phyloP scores from a whole-genome alignment of 1,139 yeast species.

The Geotrichum citri-aurantii region DNA sequence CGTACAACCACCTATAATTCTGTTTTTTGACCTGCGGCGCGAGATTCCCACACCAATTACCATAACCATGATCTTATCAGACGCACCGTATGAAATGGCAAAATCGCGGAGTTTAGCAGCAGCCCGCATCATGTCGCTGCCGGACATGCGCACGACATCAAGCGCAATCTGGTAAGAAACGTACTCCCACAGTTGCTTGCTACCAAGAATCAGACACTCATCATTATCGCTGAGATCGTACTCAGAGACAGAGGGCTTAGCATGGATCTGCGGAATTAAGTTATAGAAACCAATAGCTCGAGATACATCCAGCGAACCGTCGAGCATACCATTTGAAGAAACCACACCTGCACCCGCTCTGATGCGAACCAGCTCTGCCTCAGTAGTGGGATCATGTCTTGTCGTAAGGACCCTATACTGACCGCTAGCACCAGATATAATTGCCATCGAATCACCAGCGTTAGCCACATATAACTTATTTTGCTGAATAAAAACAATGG shows the following conservation, averaged over 20 bases:
- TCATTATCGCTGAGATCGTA: constrained; percentile 61
- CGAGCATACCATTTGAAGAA: constrained; percentile 76
- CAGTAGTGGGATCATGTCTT: constrained; percentile 78
- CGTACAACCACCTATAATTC: not conserved
- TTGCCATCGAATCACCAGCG: constrained; percentile 84
- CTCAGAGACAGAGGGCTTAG: constrained; percentile 74
- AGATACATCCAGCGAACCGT: constrained; percentile 75
- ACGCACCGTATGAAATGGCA: constrained; percentile 88
- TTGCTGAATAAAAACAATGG: constrained; percentile 72
- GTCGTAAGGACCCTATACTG: constrained; percentile 67
- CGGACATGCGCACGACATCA: constrained; percentile 79
- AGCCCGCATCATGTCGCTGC: constrained; percentile 83
- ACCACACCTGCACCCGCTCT: constrained; percentile 91
- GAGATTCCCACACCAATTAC: constrained; percentile 59
- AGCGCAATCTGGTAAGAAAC: constrained; percentile 82
- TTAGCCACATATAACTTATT: constrained; percentile 73
- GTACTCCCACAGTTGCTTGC: constrained; percentile 78
- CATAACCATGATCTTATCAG: constrained; percentile 76
- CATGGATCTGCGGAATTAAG: constrained; percentile 79
- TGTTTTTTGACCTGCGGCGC: constrained; percentile 21
- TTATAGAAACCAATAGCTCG: constrained; percentile 91
- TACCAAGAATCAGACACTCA: constrained; percentile 79
- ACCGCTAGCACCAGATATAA: constrained; percentile 75
- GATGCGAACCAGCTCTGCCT: constrained; percentile 77
- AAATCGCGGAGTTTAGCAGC: constrained; percentile 92